Evolutionary conservation across 768 basidiomycete species (phyloP).

Genomic region (Dentipellis sp.): DNA sequence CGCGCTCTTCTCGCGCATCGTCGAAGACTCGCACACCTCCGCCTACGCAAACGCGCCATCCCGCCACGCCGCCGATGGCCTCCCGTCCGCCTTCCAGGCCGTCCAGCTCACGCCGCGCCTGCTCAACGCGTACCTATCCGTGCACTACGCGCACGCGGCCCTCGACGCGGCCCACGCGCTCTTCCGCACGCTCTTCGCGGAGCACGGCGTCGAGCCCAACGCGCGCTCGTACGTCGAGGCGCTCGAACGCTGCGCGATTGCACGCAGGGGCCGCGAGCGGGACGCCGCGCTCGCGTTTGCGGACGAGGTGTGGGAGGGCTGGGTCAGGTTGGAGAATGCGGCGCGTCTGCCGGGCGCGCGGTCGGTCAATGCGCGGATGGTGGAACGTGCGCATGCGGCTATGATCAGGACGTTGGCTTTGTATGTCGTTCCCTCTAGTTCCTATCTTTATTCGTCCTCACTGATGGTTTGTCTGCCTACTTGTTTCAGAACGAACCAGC

Average conservation of each 20-base stretch:
- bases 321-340: constrained; percentile 39
- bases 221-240: constrained; percentile 54
- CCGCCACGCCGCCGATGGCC: not conserved
- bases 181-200: constrained; percentile 43
- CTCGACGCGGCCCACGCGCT: constrained; percentile 37
- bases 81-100: constrained; percentile 26
- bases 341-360: constrained; percentile 19
- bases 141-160: constrained; percentile 51
- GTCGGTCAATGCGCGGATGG: constrained; percentile 29
- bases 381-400: constrained; percentile 62
- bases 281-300: constrained; percentile 41
- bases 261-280: constrained; percentile 37
- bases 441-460: not conserved
- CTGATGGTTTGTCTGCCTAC: not conserved
- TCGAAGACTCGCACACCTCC: constrained; percentile 28
- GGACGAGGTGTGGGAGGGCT: constrained; percentile 57
- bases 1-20: constrained; percentile 54
- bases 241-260: constrained; percentile 52
- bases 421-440: constrained; percentile 32
- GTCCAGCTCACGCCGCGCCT: constrained; percentile 55
- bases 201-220: constrained; percentile 34
- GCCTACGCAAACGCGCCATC: constrained; percentile 5
- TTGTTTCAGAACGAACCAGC: constrained; percentile 33
- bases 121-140: constrained; percentile 73
- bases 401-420: constrained; percentile 57